A percentile compares a stretch with the other conserved stretches of the same genome.
Evolutionary conservation across 2,329 filamentous ascomycete genomes (phyloP).

Genomic region (Trichoderma sp.): DNA sequence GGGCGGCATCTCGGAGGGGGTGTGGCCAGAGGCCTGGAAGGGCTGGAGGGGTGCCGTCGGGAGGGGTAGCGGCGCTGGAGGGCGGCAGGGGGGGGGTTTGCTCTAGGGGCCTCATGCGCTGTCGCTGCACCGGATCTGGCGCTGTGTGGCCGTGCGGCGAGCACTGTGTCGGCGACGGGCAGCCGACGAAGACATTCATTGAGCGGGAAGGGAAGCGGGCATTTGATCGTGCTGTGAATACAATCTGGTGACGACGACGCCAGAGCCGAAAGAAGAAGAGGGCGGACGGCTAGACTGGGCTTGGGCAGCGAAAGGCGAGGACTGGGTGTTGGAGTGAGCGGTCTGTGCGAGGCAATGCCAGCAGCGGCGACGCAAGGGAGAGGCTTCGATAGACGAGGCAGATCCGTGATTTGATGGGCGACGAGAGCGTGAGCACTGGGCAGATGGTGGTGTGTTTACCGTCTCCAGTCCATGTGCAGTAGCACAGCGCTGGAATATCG

Average conservation of each 20-base stretch:
- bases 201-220: not conserved
- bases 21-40: not conserved
- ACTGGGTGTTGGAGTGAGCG: not conserved
- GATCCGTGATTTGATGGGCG: not conserved
- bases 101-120: slow-evolving; percentile 21
- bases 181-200: too few relatives aligned
- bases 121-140: slow-evolving; percentile 16
- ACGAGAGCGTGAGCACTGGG: slow-evolving; percentile 8
- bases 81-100: slow-evolving; percentile 3
- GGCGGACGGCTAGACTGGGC: not conserved
- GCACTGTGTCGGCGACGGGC: not conserved
- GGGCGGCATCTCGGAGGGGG: not conserved
- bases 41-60: slow-evolving; percentile 1
- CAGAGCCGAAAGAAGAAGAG: not conserved
- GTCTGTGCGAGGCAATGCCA: not conserved
- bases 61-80: slow-evolving; percentile 8
- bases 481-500: slow-evolving; percentile 15
- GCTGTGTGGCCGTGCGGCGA: slow-evolving; percentile 15
- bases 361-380: not conserved
- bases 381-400: slow-evolving; percentile 1
- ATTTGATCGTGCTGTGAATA: not conserved
- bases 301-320: not conserved
- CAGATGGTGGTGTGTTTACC: slow-evolving; percentile 24
- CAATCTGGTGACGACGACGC: too few relatives aligned
- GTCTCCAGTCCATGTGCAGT: not conserved